Base-by-base conservation (phyloP, 2,329 filamentous ascomycete genomes). In the Ambrosiella beaveri region DNA sequence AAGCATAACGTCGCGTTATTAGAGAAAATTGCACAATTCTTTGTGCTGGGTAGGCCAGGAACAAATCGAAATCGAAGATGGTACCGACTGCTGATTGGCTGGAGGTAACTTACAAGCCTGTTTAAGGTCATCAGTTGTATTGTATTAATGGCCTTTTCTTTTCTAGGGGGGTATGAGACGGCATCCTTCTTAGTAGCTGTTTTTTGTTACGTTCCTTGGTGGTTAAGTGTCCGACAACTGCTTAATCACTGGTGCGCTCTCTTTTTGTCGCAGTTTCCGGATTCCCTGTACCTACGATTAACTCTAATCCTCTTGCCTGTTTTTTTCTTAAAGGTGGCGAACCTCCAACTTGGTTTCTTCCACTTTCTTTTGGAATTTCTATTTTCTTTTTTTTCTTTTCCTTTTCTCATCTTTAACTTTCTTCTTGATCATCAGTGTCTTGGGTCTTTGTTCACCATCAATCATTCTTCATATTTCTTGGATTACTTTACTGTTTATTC, bases 401-500 rank as follows among this genome's bases (percentile, higher is more conserved):
- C n/a, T 53, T 53, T 53, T 38, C 38, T 38, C 37, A n/a, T 53
- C 12, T 7, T 38, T 13, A 15, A 53, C 35, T 38, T 19, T 45
- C 45, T 57, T 54, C 58, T 56, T 53, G 44, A 17, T 47, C 44
- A 15, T 47, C 44, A 47, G n/a, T n/a, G 44, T 47, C 44, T 19
- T 47, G 44, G 19, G 44, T 47, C 53, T 36, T 50, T 38, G 40
- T 56, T 55, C 41, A 52, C 53, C 59, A 47, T 57, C 56, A 54
- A 53, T 57, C 49, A 51, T 57, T 35, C 57, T 61, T 62, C 61
- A 62, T 50, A 49, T 52, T 17, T 13, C 38, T 41, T 44, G 51
- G 37, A 53, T 36, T 53, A 40, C 51, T 53, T 53, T 17, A 53
- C 51, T 53, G 35, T 64, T 63, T 63, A 63, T 63, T 68, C 61